Evolutionary conservation across 2,329 filamentous ascomycete genomes (phyloP).

Genomic region (Lecanicillium sp.): DNA sequence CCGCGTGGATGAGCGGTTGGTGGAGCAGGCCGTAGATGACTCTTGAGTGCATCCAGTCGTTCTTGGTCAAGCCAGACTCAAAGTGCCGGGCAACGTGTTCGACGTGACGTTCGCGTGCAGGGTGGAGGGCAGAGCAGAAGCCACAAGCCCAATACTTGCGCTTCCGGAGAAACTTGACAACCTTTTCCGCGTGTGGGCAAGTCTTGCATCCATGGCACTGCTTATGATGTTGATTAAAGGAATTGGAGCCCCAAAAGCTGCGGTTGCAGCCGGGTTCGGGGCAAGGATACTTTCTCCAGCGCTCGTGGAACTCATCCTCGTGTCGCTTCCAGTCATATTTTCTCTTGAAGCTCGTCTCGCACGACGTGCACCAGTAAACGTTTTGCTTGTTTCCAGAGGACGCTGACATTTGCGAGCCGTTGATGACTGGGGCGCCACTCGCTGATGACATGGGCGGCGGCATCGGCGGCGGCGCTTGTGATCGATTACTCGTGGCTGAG

Average conservation of each 20-base stretch:
- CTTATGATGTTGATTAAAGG: conserved; percentile 60
- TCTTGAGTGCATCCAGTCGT: conserved; percentile 61
- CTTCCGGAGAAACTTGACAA: conserved; percentile 54
- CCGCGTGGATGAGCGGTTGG: conserved; percentile 51
- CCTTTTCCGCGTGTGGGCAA: conserved; percentile 56
- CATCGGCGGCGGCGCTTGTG: conserved; percentile 28
- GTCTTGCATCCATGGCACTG: conserved; percentile 56
- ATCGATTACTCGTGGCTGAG: conserved; percentile 23
- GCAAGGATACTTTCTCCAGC: conserved; percentile 59
- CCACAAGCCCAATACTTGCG: conserved; percentile 62
- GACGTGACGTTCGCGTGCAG: conserved; percentile 57
- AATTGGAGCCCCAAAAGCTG: conserved; percentile 60
- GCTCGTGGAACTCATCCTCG: conserved; percentile 62
- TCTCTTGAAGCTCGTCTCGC: conserved; percentile 57
- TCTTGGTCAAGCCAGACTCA: conserved; percentile 52
- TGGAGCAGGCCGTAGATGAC: conserved; percentile 61
- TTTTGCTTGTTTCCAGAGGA: conserved; percentile 29
- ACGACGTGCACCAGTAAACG: conserved; percentile 49
- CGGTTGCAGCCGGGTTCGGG: conserved; percentile 56
- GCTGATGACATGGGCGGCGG: conserved; percentile 20
- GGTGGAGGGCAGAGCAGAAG: conserved; percentile 56
- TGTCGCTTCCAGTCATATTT: conserved; percentile 65
- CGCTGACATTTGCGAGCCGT: conserved; percentile 19
- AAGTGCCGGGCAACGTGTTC: conserved; percentile 63
- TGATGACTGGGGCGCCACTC: conserved; percentile 21